phyloP scores from a whole-genome alignment of 305 asterid species.

The Ajuga reptans region DNA sequence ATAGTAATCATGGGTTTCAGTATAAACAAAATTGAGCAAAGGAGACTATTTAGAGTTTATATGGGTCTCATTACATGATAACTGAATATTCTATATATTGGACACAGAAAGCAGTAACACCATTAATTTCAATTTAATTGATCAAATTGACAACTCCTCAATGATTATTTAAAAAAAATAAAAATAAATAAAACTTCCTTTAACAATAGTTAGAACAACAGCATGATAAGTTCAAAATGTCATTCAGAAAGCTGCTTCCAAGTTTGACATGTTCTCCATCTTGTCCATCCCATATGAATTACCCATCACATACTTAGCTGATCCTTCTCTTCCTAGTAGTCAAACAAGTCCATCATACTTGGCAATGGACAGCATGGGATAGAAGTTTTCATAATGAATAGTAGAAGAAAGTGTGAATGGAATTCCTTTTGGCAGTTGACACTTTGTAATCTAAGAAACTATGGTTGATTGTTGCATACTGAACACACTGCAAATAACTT shows the following conservation, averaged over 20 bases:
- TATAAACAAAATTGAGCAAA: constrained; percentile 1
- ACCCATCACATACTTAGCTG: background rate
- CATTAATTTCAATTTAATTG: background rate
- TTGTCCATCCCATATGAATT: too few species aligned
- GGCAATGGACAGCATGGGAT: background rate
- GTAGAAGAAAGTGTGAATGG: background rate
- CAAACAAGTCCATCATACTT: background rate
- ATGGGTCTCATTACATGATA: constrained; percentile 1
- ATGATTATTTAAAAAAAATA: background rate
- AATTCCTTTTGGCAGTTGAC: background rate
- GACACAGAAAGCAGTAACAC: background rate
- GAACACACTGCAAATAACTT: background rate
- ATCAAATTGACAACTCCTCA: background rate
- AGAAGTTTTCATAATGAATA: background rate
- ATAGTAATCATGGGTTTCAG: constrained; percentile 11
- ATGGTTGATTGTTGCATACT: background rate
- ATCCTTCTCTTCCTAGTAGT: background rate
- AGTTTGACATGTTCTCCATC: too few species aligned
- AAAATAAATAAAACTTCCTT: background rate
- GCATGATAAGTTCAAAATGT: background rate
- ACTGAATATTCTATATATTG: constrained; percentile 8
- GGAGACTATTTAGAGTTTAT: background rate
- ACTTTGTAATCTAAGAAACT: background rate
- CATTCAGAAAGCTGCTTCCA: background rate
- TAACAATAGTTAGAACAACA: background rate